Base-by-base conservation (phyloP, 345 rosid genomes). In the Eucalyptus tenuipes region DNA sequence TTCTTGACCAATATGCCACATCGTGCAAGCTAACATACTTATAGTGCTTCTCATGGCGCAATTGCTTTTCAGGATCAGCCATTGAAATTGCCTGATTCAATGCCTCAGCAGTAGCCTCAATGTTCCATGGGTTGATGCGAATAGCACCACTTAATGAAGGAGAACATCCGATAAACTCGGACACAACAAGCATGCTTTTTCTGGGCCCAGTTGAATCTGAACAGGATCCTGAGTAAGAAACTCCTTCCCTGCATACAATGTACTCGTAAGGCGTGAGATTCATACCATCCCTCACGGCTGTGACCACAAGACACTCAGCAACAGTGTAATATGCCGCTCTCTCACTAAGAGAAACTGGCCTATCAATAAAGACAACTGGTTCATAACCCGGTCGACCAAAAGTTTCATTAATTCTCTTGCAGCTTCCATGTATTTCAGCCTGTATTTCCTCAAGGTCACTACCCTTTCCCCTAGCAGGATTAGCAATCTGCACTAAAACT, bases 21-120 rank as follows among this genome's bases (percentile, higher is more conserved):
- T 95, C 96, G 89, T 95, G 98, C 31, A 94, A 90, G 92, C 94
- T 95, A 40, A 95, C 95, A 88, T 95, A 95, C 91, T 93, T 94
- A 86, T 95, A 97, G 93, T 97, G 99, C 92, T 97, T 97, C 94
- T 97, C 99, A 90, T 97, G 99, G 40, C 99, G 95, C 93, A 95
- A 88, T 68, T 95, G 93, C 91, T 95, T 94, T 91, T 95, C 97
- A 89, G 92, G 85, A 90, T 93, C 94, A 31, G 87, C 86, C 96
- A 93, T 91, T 37, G 96, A 94, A 89, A 95, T 94, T 8, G 96
- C 94, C 91, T 95, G 96, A 66, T 95, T 93, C 96, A 95, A 93
- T 88, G 96, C 97, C 90, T 94, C 97, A 3, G 93, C 96, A 48
- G 96, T 94, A 87, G 97, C 87, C 89, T 94, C 96, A 42, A 92